Conservation (phyloP, 2,329 filamentous ascomycete genomes). For the Paraconiothyrium sp. region DNA sequence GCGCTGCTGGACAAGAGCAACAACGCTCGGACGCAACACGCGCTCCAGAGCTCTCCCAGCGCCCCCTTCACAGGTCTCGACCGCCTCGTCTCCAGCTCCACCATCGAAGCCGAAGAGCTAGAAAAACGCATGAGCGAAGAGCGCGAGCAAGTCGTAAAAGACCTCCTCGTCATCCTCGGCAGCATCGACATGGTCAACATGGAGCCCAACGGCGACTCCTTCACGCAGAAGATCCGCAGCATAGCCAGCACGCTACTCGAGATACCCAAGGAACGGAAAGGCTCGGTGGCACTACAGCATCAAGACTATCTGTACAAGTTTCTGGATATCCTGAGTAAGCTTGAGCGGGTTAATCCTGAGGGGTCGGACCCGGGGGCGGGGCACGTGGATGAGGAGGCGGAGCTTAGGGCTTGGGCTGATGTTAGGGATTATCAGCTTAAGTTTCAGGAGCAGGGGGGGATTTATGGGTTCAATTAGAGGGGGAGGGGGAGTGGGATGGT, state of each 20-base stretch:
- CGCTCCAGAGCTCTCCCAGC: constrained; percentile 44
- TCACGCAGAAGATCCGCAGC: constrained; percentile 84
- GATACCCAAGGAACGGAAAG: constrained; percentile 63
- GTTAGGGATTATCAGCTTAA: constrained; percentile 79
- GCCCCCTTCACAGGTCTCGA: constrained; percentile 41
- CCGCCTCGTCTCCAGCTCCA: constrained; percentile 32
- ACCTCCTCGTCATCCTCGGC: constrained; percentile 77
- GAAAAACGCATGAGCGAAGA: constrained; percentile 76
- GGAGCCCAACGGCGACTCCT: constrained; percentile 74
- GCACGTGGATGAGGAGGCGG: constrained; percentile 72
- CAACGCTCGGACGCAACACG: constrained; percentile 55
- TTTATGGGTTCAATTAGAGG: constrained; percentile 51
- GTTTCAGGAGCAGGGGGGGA: constrained; percentile 72
- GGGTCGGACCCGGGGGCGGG: constrained; percentile 41
- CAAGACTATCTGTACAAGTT: constrained; percentile 78
- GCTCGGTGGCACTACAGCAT: constrained; percentile 64
- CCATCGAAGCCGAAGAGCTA: constrained; percentile 55
- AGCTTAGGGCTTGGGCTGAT: constrained; percentile 80
- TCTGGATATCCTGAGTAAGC: constrained; percentile 76
- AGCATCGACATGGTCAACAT: constrained; percentile 86
- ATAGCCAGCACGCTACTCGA: constrained; percentile 83
- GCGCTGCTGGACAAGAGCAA: constrained; percentile 73
- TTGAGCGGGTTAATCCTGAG: constrained; percentile 70
- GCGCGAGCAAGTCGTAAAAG: constrained; percentile 81
- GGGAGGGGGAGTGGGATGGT: not conserved